Conservation (phyloP, 2,329 filamentous ascomycete genomes). For the Paecilomyces fulvus region DNA sequence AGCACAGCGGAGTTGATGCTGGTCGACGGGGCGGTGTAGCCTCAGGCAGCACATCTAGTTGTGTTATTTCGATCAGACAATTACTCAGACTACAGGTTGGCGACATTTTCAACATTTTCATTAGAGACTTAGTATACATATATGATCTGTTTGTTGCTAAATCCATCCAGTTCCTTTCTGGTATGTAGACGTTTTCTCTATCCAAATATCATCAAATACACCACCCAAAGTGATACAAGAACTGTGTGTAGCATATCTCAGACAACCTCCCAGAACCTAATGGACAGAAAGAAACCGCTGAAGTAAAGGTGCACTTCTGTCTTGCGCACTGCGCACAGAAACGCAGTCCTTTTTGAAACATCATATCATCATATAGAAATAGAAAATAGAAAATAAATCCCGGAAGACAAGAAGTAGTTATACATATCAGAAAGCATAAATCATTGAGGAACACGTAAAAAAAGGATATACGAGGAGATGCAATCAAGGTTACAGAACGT, state of each 20-base stretch:
- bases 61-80: no score
- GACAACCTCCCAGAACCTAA: not conserved
- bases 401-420: not conserved
- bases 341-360: not conserved
- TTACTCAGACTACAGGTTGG: no score
- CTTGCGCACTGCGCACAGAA: not conserved
- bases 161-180: not conserved
- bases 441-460: no score
- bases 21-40: not conserved
- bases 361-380: not conserved
- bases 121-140: no score
- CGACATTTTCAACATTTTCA: no score
- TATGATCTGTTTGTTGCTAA: not conserved
- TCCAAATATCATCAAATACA: not conserved
- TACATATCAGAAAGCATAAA: not conserved
- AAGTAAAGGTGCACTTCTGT: not conserved
- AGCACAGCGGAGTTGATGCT: not conserved
- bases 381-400: not conserved
- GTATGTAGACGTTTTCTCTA: not conserved
- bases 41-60: not conserved
- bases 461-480: not conserved
- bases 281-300: not conserved
- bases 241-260: not conserved
- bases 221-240: not conserved
- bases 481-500: not conserved